Evolutionary conservation across 495 filamentous ascomycete genomes (phyloP).

Genomic region (Penicillium coffeae): DNA sequence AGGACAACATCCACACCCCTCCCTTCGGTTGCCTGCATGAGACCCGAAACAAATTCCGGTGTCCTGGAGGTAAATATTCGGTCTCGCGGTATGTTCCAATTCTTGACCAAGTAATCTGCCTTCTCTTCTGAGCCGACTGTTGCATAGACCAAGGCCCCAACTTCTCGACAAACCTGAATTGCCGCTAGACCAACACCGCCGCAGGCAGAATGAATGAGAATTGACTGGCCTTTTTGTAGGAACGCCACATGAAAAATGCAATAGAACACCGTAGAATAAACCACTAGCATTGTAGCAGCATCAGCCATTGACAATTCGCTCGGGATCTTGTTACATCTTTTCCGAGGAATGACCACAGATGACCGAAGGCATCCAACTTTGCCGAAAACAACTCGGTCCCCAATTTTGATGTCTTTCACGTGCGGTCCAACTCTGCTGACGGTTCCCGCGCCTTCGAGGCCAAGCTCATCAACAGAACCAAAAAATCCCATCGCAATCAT

Average conservation of each 20-base stretch:
- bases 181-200: constrained; percentile 26
- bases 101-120: constrained; percentile 28
- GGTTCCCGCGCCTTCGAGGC: constrained; percentile 29
- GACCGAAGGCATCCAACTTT: constrained; percentile 3
- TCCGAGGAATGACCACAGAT: background rate
- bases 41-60: constrained; percentile 8
- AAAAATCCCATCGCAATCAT: constrained; percentile 33
- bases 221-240: constrained; percentile 10
- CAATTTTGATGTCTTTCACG: constrained; percentile 31
- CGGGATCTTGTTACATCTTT: constrained; percentile 8
- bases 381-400: constrained; percentile 34
- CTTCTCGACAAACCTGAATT: constrained; percentile 17
- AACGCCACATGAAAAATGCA: constrained; percentile 15
- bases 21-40: constrained; percentile 19
- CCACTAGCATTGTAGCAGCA: constrained; percentile 22
- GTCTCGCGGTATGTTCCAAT: constrained; percentile 18
- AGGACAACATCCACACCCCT: constrained; percentile 31
- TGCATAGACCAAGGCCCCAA: constrained; percentile 23
- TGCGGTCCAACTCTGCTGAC: background rate
- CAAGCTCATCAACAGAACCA: constrained; percentile 9
- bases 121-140: constrained; percentile 45
- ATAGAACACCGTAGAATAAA: constrained; percentile 28
- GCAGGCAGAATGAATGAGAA: constrained; percentile 17
- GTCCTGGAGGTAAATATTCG: constrained; percentile 23
- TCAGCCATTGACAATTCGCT: constrained; percentile 25